A percentile compares a stretch with the other conserved stretches of the same genome.
Evolutionary conservation across 495 filamentous ascomycete genomes (phyloP).

Genomic region (Alectoria sarmentosa): DNA sequence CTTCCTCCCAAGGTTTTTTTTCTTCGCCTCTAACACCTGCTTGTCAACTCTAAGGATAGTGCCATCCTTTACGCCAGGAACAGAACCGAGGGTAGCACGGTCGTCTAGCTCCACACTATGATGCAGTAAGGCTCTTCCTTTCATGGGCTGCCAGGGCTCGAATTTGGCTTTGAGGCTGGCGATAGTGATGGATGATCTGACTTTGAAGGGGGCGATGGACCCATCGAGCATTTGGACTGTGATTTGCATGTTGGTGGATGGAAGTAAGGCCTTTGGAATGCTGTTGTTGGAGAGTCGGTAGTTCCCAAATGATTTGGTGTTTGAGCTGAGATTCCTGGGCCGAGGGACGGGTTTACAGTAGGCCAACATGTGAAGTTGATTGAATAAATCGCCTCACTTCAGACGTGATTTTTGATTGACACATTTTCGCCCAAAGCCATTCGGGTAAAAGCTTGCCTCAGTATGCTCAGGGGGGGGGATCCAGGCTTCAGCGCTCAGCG

Average conservation of each 20-base stretch:
- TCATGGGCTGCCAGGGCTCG: conserved; percentile 6
- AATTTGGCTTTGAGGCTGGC: conserved; percentile 1
- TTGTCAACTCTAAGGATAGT: conserved; percentile 1
- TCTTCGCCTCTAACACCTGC: background rate
- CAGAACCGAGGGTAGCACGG: background rate
- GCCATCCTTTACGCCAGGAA: conserved; percentile 2
- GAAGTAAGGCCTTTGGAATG: background rate
- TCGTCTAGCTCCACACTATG: conserved; percentile 2
- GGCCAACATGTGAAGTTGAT: background rate
- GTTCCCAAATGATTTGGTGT: background rate
- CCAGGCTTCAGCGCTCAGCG: background rate
- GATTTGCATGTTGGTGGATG: conserved; percentile 1
- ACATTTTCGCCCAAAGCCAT: background rate
- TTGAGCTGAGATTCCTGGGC: background rate
- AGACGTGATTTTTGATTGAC: background rate
- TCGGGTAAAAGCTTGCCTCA: background rate
- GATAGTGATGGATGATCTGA: background rate
- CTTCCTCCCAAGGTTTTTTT: background rate
- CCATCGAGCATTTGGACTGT: conserved; percentile 4
- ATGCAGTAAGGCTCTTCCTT: background rate
- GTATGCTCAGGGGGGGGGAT: background rate
- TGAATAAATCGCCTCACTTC: background rate
- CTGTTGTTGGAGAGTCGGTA: background rate
- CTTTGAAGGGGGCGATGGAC: conserved; percentile 1
- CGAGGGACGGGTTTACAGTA: background rate